phyloP scores from a whole-genome alignment of 2,329 filamentous ascomycete species.

The Fusarium aywerte region DNA sequence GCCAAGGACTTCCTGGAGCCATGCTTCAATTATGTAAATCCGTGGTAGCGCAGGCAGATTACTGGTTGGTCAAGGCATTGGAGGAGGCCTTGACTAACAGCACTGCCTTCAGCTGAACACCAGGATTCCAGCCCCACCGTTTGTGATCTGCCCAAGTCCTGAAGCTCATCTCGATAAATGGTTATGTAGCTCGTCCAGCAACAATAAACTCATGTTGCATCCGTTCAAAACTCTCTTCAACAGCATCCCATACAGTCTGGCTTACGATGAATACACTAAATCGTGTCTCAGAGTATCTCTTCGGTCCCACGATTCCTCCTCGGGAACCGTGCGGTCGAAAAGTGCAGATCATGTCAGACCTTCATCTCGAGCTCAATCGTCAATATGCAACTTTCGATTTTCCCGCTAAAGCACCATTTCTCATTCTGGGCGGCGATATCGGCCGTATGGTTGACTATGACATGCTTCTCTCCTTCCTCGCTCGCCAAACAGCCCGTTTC shows the following conservation, averaged over 20 bases:
- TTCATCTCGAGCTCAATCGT: slow-evolving; percentile 60
- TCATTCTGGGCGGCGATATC: slow-evolving; percentile 63
- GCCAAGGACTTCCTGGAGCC: slow-evolving; percentile 10
- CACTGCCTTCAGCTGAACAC: slow-evolving; percentile 29
- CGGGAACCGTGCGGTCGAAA: slow-evolving; percentile 36
- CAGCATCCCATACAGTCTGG: not conserved
- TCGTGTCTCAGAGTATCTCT: slow-evolving; percentile 38
- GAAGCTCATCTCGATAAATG: not conserved
- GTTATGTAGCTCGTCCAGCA: not conserved
- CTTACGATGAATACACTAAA: slow-evolving; percentile 30
- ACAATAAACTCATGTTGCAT: not conserved
- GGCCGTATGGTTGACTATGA: slow-evolving; percentile 61
- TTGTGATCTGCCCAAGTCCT: slow-evolving; percentile 5
- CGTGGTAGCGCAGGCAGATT: slow-evolving; percentile 31
- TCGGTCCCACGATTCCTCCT: slow-evolving; percentile 20
- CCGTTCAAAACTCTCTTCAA: not conserved
- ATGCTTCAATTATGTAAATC: not conserved
- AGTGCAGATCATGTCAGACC: slow-evolving; percentile 58
- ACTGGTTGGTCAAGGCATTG: slow-evolving; percentile 27
- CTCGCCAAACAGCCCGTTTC: slow-evolving; percentile 55
- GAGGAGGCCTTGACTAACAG: slow-evolving; percentile 38
- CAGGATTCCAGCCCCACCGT: slow-evolving; percentile 20
- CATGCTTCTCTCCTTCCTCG: slow-evolving; percentile 57
- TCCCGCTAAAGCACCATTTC: slow-evolving; percentile 53
- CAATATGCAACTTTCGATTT: slow-evolving; percentile 58